Conservation (phyloP, 2,329 filamentous ascomycete genomes). For the Blumeriella jaapii region DNA sequence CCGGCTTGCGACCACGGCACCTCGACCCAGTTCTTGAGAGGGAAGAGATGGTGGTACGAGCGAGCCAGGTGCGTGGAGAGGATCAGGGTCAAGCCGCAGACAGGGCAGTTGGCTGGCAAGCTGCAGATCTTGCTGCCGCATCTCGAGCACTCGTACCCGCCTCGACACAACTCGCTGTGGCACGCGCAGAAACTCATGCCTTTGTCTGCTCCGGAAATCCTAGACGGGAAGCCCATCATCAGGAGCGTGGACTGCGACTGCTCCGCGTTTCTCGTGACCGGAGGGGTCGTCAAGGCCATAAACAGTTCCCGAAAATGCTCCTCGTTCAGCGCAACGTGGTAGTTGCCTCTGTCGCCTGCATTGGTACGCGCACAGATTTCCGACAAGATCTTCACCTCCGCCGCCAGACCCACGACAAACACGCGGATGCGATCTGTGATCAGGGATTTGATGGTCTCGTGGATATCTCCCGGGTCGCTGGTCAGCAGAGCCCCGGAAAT, state of each 20-base stretch:
- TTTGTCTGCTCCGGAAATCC: constrained; percentile 57
- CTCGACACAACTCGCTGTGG: constrained; percentile 68
- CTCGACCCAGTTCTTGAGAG: constrained; percentile 79
- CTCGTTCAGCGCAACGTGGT: constrained; percentile 78
- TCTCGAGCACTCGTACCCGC: constrained; percentile 84
- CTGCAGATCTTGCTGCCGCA: constrained; percentile 84
- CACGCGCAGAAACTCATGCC: constrained; percentile 76
- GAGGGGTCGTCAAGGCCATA: constrained; percentile 79
- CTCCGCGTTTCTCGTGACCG: constrained; percentile 58
- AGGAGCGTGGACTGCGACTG: constrained; percentile 56
- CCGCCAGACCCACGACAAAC: constrained; percentile 79
- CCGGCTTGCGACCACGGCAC: constrained; percentile 70
- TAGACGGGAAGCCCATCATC: constrained; percentile 96
- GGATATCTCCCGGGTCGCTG: constrained; percentile 89
- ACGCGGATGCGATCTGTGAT: constrained; percentile 77
- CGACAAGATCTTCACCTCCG: constrained; percentile 82
- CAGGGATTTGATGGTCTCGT: constrained; percentile 72
- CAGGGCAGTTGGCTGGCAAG: constrained; percentile 81
- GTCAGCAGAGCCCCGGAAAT: constrained; percentile 85
- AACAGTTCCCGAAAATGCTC: constrained; percentile 83
- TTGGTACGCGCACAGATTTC: constrained; percentile 87
- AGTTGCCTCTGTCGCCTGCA: constrained; percentile 60
- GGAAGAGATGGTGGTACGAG: constrained; percentile 90
- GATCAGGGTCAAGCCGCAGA: constrained; percentile 84
- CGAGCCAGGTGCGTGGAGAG: constrained; percentile 85